Evolutionary conservation across 495 filamentous ascomycete genomes (phyloP), one percentile per base, ranked within the genome.

Genomic region (Amphirosellinia nigrospora): DNA sequence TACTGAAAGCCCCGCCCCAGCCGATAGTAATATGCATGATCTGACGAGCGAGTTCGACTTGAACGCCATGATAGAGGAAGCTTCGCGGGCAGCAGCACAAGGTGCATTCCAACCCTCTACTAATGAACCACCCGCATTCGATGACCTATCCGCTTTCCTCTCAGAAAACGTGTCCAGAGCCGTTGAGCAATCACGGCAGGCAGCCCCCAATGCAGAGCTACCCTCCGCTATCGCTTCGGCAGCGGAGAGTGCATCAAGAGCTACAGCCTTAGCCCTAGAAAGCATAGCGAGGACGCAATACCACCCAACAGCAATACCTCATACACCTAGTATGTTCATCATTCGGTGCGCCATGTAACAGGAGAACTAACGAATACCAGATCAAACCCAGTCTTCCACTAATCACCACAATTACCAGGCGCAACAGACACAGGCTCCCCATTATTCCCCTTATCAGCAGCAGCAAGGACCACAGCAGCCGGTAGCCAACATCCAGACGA

Each of bases 261-360:
- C 76, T 36, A 78, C 76, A 23, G 74, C 75, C 46, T 56, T 76
- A 19, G 76, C 78, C 28, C 66, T 80, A 41, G 72, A 80, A 64
- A 77, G 73, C 62, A 78, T 80, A 38, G 72, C 76, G 43, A 74
- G 75, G 32, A 79, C 75, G 34, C 73, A 78, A 58, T 80, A 79
- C 62, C 78, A 79, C 45, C 78, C 77, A 11, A 78, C 75, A 0
- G 53, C 78, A 48, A 72, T 79, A 11, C 78, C 78, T 23, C 74
- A 75, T 63, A 59, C 73, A n/a, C 66, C 71, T 63, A 70, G 78
- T 80, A 77, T 68, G 78, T 56, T 30, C n/a, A 23, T 6, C 16
- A 30, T 48, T 21, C 23, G 8, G 10, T 62, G 19, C 4, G 7
- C 34, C 15, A 16, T 53, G 13, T 30, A 45, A 60, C 30, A 2